These are phyloP conservation scores for Rhizopus delemar DNA, from an alignment of 371 early-diverging fungal genomes.

Conservation along the genomic window DNA sequence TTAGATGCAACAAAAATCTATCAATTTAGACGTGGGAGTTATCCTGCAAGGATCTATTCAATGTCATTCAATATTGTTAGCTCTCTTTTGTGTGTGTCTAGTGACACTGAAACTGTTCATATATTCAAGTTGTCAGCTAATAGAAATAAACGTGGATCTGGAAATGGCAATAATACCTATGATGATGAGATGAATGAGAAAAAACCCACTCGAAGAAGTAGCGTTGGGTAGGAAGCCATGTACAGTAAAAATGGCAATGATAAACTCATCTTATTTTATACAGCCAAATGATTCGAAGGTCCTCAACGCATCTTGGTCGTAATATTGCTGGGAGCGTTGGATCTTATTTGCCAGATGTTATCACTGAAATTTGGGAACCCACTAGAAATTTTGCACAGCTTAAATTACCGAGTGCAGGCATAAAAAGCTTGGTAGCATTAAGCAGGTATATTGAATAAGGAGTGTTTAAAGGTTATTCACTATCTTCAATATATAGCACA, in stretches of 20 bases:
- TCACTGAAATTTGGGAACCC: constrained; percentile 95
- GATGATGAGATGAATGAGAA: constrained; percentile 6
- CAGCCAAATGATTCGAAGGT: constrained; percentile 54
- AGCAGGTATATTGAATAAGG: constrained; percentile 50
- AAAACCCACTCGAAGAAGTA: constrained; percentile 19
- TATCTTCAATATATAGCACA: constrained; percentile 38
- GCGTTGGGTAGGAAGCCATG: constrained; percentile 20
- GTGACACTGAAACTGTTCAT: constrained; percentile 96
- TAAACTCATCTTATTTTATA: not conserved
- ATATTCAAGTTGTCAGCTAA: constrained; percentile 75
- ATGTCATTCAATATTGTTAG: constrained; percentile 85
- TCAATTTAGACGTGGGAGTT: constrained; percentile 94
- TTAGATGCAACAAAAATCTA: constrained; percentile 84
- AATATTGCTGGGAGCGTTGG: constrained; percentile 79
- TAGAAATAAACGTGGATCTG: constrained; percentile 7
- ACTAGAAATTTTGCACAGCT: constrained; percentile 91
- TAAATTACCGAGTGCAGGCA: constrained; percentile 81
- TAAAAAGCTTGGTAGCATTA: constrained; percentile 81
- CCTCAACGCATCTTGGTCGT: constrained; percentile 60
- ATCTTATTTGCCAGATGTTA: constrained; percentile 79
- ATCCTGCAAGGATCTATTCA: constrained; percentile 87
- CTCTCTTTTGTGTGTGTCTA: constrained; percentile 83
- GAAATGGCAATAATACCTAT: constrained; percentile 8
- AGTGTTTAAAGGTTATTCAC: not conserved
- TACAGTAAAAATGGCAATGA: not conserved